These are phyloP conservation scores for Polygonum aviculare DNA, from an alignment of 148 eudicot species.

Conservation along the genomic window DNA sequence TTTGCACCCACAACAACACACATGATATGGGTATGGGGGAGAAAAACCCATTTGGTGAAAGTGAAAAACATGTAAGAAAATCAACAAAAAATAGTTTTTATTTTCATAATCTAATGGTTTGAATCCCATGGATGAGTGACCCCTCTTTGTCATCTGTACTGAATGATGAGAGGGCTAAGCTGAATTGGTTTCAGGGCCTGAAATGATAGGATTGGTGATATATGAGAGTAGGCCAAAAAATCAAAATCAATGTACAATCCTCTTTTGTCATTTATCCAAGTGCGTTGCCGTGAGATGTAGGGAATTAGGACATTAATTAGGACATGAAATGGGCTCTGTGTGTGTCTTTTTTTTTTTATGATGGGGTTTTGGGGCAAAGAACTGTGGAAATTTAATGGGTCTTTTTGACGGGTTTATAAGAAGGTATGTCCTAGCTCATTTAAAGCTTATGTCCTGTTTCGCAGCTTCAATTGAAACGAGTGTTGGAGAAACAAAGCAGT, in stretches of 20 bases:
- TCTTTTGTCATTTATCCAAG: neutral
- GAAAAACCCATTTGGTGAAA: neutral
- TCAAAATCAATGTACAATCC: neutral
- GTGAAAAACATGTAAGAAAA: neutral
- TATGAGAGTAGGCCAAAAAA: neutral
- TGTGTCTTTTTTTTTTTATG: neutral
- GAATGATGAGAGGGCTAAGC: neutral
- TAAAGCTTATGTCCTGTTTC: neutral
- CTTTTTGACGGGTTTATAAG: neutral
- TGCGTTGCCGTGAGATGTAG: constrained; percentile 2
- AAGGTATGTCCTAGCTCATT: constrained; percentile 3
- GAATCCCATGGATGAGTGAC: neutral
- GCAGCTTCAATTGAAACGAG: constrained; percentile 5
- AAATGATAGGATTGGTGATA: neutral
- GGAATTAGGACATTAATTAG: neutral
- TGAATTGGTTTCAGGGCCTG: neutral
- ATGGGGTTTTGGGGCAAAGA: neutral
- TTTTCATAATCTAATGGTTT: neutral
- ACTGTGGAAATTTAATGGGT: neutral
- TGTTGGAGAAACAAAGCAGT: constrained; percentile 8
- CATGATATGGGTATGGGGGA: neutral
- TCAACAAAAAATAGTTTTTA: neutral
- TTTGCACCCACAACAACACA: neutral
- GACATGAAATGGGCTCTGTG: neutral
- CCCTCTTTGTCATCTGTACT: constrained; percentile 3